phyloP scores from a whole-genome alignment of 2,329 filamentous ascomycete genomes.

The Teratosphaeria pseudoeucalypti region DNA sequence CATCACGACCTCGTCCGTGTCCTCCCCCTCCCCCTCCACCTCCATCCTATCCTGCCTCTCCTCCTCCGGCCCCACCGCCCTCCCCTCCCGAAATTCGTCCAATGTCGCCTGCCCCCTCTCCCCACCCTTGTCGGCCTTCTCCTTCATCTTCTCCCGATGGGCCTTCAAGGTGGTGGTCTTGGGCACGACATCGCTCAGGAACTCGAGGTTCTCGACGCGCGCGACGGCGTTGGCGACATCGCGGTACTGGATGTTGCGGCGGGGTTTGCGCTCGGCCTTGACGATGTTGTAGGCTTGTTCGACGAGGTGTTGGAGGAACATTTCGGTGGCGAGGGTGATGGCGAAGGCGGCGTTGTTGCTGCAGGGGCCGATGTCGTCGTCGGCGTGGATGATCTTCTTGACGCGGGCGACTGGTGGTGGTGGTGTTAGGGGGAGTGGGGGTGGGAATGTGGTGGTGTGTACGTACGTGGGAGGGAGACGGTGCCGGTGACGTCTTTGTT shows the following conservation, averaged over 20 bases:
- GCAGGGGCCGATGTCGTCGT: conserved; percentile 75
- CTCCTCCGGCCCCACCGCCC: conserved; percentile 11
- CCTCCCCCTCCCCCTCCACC: conserved; percentile 9
- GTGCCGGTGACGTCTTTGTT: conserved; percentile 75
- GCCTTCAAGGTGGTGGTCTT: conserved; percentile 73
- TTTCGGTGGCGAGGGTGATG: conserved; percentile 85
- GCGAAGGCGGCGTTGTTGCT: conserved; percentile 92
- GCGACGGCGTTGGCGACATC: conserved; percentile 81
- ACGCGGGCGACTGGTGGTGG: conserved; percentile 68
- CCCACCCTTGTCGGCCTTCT: conserved; percentile 8
- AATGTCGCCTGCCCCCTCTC: conserved; percentile 12
- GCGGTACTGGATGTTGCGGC: conserved; percentile 90
- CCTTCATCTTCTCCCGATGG: conserved; percentile 50
- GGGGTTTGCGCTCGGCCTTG: conserved; percentile 79
- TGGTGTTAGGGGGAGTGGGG: conserved; percentile 9
- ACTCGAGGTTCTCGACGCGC: conserved; percentile 87
- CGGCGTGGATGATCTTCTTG: conserved; percentile 86
- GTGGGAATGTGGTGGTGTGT: not conserved
- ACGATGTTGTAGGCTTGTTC: conserved; percentile 78
- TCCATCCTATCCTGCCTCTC: conserved; percentile 15
- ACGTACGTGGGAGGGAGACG: conserved; percentile 72
- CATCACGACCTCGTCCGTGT: not conserved
- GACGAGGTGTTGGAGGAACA: conserved; percentile 89
- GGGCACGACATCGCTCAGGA: conserved; percentile 82
- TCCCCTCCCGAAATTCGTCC: conserved; percentile 7